Base-by-base conservation (phyloP, 208 protist species). In the Crithidia thermophila region DNA sequence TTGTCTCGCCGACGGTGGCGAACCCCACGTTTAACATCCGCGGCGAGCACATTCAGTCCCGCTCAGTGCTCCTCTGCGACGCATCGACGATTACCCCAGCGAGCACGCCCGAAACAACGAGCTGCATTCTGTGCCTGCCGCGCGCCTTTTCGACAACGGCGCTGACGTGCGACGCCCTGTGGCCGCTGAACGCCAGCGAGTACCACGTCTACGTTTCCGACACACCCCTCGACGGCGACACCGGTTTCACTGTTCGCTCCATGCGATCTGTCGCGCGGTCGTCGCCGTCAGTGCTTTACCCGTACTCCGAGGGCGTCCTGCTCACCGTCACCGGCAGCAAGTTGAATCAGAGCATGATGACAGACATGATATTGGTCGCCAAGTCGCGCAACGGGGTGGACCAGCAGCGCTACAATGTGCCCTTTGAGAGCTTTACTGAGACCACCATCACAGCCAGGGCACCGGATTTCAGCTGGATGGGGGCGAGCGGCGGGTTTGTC, bases 121-220 rank as follows among this genome's bases (percentile, higher is more conserved):
- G 20, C 49, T 72, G 66, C 47, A 43, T 65, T 33, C 36, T 67
- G 34, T 84, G 79, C 50, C 56, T 69, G 7, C 79, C 79, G 1
- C 36, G 34, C 10, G 39, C 28, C 5, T 76, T 72, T 23, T 68
- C 59, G n/a, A 11, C 57, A 13, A 58, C n/a, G 23, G 31, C 30
- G 56, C 50, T 81, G 14, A 63, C 57, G 34, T 81, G 76, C 49
- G 37, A 66, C 67, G 53, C 61, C 36, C 43, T 60, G 3, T 36
- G 28, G 31, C 47, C 47, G 31, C 27, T 81, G 27, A 27, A 47
- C 8, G 55, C 45, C 27, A 60, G 64, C 25, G 33, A 23, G 2
- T 75, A 80, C 58, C 60, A 46, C 20, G 52, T 80, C 14, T 80
- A 68, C 64, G 62, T 80, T 0, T 62, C 67, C 11, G 75, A 80